Evolutionary conservation across 139 green algal species (phyloP).

Genomic region (Ettlia oleoabundans): DNA sequence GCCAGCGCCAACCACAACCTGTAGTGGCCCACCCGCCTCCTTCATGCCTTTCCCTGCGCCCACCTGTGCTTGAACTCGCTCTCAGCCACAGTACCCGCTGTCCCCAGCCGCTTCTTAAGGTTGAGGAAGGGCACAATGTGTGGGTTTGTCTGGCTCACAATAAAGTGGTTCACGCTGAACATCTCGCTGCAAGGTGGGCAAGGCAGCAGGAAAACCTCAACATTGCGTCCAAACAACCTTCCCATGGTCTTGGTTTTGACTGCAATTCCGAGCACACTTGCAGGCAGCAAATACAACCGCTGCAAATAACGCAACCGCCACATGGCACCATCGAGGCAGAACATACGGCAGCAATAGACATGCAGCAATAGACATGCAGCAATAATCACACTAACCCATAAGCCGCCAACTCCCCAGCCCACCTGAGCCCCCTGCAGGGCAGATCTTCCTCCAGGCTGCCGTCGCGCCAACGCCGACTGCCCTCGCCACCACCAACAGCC

Average conservation of each 20-base stretch:
- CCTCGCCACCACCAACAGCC: background rate
- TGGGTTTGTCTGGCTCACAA: constrained; percentile 91
- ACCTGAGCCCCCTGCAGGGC: constrained; percentile 64
- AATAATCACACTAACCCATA: background rate
- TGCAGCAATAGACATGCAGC: too few species aligned
- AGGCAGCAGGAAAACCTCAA: background rate
- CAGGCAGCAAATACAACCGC: too few species aligned
- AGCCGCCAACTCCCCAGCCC: background rate
- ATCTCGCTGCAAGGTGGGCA: constrained; percentile 72
- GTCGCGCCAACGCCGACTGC: constrained; percentile 73
- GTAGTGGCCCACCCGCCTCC: too few species aligned
- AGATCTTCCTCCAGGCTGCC: constrained; percentile 81
- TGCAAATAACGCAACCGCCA: too few species aligned
- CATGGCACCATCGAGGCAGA: too few species aligned
- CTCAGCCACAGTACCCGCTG: constrained; percentile 76
- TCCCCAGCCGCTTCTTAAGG: constrained; percentile 73
- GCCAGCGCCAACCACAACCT: too few species aligned
- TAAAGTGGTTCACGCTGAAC: constrained; percentile 97
- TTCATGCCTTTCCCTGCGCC: background rate
- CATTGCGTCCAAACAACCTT: too few species aligned
- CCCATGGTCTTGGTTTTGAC: too few species aligned
- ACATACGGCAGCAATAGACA: too few species aligned
- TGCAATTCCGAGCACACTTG: too few species aligned
- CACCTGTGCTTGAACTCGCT: constrained; percentile 89
- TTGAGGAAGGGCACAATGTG: constrained; percentile 90